Evolutionary conservation across 805 yeast species (phyloP).

Genomic region (Kodamaea lidongshanica): DNA sequence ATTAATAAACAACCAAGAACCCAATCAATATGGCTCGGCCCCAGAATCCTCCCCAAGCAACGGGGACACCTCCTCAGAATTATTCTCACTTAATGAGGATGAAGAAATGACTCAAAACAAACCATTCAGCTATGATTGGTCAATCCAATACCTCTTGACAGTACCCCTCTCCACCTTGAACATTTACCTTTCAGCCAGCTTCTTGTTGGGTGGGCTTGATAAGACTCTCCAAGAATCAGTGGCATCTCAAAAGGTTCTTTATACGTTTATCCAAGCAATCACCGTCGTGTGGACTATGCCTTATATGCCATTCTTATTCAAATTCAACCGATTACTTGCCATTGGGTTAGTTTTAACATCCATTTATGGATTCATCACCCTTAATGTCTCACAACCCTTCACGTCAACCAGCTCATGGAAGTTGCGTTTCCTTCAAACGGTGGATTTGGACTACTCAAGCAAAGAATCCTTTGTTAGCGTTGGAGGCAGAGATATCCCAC

Average conservation of each 20-base stretch:
- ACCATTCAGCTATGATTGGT: constrained; percentile 72
- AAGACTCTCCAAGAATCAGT: constrained; percentile 69
- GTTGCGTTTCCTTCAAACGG: constrained; percentile 58
- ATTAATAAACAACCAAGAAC: constrained; percentile 17
- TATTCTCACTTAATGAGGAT: constrained; percentile 1
- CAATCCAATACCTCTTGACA: constrained; percentile 59
- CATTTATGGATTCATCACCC: constrained; percentile 21
- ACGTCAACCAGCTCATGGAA: constrained; percentile 60
- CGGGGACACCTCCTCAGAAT: constrained; percentile 8
- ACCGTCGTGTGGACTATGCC: constrained; percentile 39
- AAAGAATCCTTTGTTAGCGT: constrained; percentile 38
- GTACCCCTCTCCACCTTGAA: constrained; percentile 61
- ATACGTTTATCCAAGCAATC: constrained; percentile 20
- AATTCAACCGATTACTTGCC: constrained; percentile 50
- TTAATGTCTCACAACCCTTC: constrained; percentile 51
- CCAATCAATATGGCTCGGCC: constrained; percentile 7
- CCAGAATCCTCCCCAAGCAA: constrained; percentile 12
- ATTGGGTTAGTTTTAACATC: constrained; percentile 29
- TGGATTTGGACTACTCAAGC: constrained; percentile 38
- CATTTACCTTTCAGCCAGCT: constrained; percentile 48
- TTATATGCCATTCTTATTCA: constrained; percentile 62
- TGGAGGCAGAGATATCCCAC: constrained; percentile 46
- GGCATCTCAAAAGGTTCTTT: constrained; percentile 33
- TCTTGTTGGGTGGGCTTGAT: constrained; percentile 56
- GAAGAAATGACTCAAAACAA: constrained; percentile 18